Percentiles rank a stretch among this genome's conserved stretches.
Conservation (phyloP, 306 rosid species). For the Chamaecrista fasciculata region DNA sequence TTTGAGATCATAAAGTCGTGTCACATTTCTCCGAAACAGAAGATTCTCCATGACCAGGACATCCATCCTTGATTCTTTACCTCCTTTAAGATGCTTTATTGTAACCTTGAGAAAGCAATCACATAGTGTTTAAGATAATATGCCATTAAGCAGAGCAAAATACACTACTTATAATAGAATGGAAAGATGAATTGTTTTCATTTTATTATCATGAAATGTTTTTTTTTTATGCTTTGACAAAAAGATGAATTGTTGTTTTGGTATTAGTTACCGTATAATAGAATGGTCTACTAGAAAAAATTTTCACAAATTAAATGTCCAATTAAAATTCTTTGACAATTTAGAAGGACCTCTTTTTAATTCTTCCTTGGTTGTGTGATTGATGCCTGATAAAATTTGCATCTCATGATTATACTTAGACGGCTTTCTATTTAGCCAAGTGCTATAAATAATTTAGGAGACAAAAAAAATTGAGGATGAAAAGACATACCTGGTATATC, state of each 20-base stretch:
- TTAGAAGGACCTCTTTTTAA: neutral
- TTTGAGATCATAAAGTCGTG: conserved; percentile 86
- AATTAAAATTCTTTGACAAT: neutral
- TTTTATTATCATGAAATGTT: too few relatives aligned
- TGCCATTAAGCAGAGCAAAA: neutral
- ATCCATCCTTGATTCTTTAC: conserved; percentile 75
- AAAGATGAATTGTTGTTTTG: neutral
- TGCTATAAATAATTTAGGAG: conserved; percentile 11
- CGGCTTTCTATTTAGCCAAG: conserved; percentile 7
- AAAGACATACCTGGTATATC: conserved; percentile 80
- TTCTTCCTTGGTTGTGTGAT: neutral
- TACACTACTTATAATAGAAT: neutral
- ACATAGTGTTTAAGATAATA: conserved; percentile 32
- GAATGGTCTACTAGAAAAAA: neutral
- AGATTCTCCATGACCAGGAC: conserved; percentile 98
- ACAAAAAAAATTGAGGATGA: conserved; percentile 18
- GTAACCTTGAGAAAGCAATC: conserved; percentile 62
- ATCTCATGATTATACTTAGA: conserved; percentile 8
- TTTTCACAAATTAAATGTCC: neutral
- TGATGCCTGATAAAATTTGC: neutral
- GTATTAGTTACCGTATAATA: neutral
- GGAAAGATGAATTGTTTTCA: too few relatives aligned
- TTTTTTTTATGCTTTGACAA: neutral
- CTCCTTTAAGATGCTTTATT: conserved; percentile 78
- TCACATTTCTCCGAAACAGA: conserved; percentile 67